Evolutionary conservation across 1,284 basidiomycete genomes (phyloP), one percentile per base, ranked within the genome.

Genomic region (Sporisorium scitamineum): DNA sequence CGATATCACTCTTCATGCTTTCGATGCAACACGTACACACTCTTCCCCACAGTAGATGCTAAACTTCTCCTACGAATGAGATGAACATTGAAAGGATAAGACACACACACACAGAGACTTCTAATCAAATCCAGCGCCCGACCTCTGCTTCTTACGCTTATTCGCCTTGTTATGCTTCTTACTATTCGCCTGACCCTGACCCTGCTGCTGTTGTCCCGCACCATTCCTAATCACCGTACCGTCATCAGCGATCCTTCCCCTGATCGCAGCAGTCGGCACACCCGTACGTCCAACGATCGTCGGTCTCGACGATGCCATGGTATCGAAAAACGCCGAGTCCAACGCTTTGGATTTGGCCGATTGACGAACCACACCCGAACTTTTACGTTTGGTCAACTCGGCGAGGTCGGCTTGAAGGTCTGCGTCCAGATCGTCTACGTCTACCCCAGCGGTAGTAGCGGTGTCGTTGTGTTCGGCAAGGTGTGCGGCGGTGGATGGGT

Each of bases 151-250:
- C 59, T 74, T 70, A 26, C 81, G 63, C 88, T 88, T 93, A 91
- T 87, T 89, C 81, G 91, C 92, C 87, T 95, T 98, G 88, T 94
- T 93, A 80, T 93, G 92, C 85, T 94, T 95, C 88, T 97, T 97
- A 22, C 90, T 89, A 10, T 86, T 84, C 47, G 87, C 85, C 60
- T 86, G 88, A 47, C 87, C 88, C 56, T 67, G 32, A 45, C 87
- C 88, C 56, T 67, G 32, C 59, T 32, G 90, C 76, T 90, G 85
- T n/a, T n/a, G n/a, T n/a, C n/a, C n/a, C 2, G 88, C 83, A 16
- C 89, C 84, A 64, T 87, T 87, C 14, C 87, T 52, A 31, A 73
- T 60, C 20, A 67, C 48, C 18, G 53, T 63, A 8, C 81, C 81
- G 47, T 83, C 81, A 42, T 76, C 65, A 3, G 67, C 78, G 24